phyloP scores from a whole-genome alignment of 2,329 filamentous ascomycete genomes.

The Cordyceps militaris region DNA sequence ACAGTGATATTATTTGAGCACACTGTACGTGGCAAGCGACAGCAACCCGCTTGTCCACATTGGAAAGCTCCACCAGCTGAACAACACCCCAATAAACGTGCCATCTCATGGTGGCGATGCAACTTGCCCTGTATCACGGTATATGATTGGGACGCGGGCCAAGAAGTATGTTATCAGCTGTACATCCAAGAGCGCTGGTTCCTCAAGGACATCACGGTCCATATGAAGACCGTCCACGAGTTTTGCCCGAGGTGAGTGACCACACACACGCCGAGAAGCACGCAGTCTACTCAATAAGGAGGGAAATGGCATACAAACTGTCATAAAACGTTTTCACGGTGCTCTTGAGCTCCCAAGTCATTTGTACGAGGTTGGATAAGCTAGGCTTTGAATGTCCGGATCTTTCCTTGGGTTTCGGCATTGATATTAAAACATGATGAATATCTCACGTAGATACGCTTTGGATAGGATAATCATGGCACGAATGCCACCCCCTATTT shows the following conservation, averaged over 20 bases:
- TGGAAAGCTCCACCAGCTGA: constrained; percentile 6
- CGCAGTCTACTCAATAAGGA: constrained; percentile 9
- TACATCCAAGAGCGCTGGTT: constrained; percentile 71
- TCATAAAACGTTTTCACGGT: not conserved
- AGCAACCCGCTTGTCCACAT: not conserved
- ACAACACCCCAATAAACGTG: not conserved
- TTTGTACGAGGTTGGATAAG: not conserved
- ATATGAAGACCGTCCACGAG: constrained; percentile 56
- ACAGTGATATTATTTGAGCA: not conserved
- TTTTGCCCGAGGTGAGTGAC: constrained; percentile 66
- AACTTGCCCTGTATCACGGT: constrained; percentile 30
- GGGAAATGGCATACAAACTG: not conserved
- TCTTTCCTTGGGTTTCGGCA: too few relatives aligned
- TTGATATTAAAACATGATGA: too few relatives aligned
- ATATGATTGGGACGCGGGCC: constrained; percentile 40
- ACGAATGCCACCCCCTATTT: too few relatives aligned
- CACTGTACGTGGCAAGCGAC: constrained; percentile 5
- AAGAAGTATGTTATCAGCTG: constrained; percentile 45
- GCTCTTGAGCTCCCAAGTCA: not conserved
- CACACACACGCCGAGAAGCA: constrained; percentile 15
- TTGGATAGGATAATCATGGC: too few relatives aligned
- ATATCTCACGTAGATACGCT: too few relatives aligned
- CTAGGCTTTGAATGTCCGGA: not conserved
- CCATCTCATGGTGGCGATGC: constrained; percentile 3
- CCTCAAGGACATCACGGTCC: constrained; percentile 67